Evolutionary conservation across 257 asterid genomes (phyloP).

Genomic region (Scutellaria barbata): DNA sequence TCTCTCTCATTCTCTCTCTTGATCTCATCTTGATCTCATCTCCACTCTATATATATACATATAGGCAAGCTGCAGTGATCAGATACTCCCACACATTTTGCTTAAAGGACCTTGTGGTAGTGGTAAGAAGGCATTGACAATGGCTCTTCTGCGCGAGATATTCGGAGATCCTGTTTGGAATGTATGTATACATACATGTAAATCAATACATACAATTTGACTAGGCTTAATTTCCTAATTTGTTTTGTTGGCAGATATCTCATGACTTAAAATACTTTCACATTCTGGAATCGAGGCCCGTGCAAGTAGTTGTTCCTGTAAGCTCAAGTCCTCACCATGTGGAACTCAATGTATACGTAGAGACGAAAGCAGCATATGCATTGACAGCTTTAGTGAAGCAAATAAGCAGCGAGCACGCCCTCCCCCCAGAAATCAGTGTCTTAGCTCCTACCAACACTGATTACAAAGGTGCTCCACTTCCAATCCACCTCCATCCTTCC

Average conservation of each 20-base stretch:
- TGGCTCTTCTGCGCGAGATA: constrained; percentile 73
- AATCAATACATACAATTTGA: not conserved
- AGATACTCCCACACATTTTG: constrained; percentile 63
- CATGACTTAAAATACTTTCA: constrained; percentile 70
- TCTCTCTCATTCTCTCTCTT: not conserved
- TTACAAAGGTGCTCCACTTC: constrained; percentile 56
- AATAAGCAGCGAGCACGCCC: constrained; percentile 60
- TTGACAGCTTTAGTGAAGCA: constrained; percentile 75
- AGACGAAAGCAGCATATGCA: constrained; percentile 71
- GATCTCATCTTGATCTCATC: too few species aligned
- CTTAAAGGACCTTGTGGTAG: constrained; percentile 80
- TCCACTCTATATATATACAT: too few species aligned
- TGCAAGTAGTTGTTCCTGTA: constrained; percentile 66
- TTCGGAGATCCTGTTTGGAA: constrained; percentile 70
- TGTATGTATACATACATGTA: constrained; percentile 40
- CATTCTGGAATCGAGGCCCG: constrained; percentile 69
- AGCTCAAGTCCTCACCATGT: constrained; percentile 85
- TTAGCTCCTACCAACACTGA: constrained; percentile 50
- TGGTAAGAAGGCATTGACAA: constrained; percentile 72
- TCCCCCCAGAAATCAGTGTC: constrained; percentile 68
- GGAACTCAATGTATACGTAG: constrained; percentile 69
- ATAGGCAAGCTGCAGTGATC: constrained; percentile 49
- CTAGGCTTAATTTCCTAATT: not conserved
- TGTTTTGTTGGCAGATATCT: constrained; percentile 59
- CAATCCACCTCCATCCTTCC: not conserved